Percentiles rank a stretch among this genome's conserved stretches.
Evolutionary conservation across 2,329 filamentous ascomycete species (phyloP).

Genomic region (Diaporthe sp.): DNA sequence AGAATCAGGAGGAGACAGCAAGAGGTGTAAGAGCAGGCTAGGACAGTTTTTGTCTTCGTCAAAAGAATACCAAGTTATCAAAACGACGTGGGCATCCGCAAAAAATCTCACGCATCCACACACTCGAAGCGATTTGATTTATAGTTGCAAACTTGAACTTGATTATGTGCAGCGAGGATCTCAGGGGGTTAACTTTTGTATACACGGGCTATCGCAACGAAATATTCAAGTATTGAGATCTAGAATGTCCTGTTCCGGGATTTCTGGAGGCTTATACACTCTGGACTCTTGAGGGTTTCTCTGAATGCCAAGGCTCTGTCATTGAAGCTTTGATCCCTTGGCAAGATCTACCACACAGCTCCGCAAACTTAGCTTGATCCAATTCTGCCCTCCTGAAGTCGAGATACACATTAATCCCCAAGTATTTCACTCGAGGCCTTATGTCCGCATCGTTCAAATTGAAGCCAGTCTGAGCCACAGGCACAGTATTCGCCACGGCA

Average conservation of each 20-base stretch:
- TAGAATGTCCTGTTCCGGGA: slow-evolving; percentile 2
- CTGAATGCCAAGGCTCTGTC: slow-evolving; percentile 2
- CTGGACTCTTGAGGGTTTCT: neutral
- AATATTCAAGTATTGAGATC: neutral
- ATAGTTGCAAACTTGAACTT: neutral
- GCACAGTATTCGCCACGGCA: slow-evolving; percentile 19
- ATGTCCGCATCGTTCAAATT: slow-evolving; percentile 18
- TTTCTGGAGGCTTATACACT: neutral
- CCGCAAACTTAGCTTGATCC: neutral
- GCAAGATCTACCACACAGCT: neutral
- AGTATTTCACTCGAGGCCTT: neutral
- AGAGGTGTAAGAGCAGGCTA: slow-evolving; percentile 19
- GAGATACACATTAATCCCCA: slow-evolving; percentile 12
- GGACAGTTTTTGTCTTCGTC: neutral
- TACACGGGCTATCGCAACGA: neutral
- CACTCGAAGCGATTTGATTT: neutral
- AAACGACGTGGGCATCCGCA: neutral
- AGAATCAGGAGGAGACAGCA: slow-evolving; percentile 44
- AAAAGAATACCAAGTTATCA: slow-evolving; percentile 7
- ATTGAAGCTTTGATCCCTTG: slow-evolving; percentile 7
- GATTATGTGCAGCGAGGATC: neutral
- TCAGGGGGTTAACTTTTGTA: neutral
- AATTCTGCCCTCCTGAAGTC: slow-evolving; percentile 23
- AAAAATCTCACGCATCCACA: neutral
- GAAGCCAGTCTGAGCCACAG: slow-evolving; percentile 19